Evolutionary conservation across 352 stramenopile genomes (phyloP), one percentile per base, ranked within the genome.

Genomic region (Phytophthora ramorum): DNA sequence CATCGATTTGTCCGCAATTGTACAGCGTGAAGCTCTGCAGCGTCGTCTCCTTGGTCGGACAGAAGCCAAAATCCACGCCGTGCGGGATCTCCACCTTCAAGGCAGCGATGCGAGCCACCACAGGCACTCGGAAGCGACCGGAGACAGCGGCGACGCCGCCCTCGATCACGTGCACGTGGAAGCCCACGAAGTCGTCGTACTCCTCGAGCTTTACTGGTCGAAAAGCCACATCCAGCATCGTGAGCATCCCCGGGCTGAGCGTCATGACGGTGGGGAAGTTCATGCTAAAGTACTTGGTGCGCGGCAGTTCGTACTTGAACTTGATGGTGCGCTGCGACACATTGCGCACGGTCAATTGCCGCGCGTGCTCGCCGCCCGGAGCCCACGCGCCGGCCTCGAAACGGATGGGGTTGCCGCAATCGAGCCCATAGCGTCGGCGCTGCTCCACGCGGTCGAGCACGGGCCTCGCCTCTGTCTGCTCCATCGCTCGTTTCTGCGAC

Each of bases 241-340:
- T 87, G 37, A 81, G 73, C 77, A 96, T 98, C 41, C 92, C 93
- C 3, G 92, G 91, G 48, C 83, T 96, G 19, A 98, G 84, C 19
- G 81, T 95, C 30, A 94, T 90, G 17, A 95, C 64, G 20, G 92
- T 89, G 17, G 95, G 94, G 73, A 98, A 98, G 49, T 93, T 86
- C 87, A 98, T 96, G 53, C 87, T 97, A 55, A 98, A 98, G 71
- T 96, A 98, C 66, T 97, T 96, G 54, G 93, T 97, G 51, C 73
- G 85, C 17, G 93, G 95, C 20, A 98, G 80, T 60, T 94, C 84
- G 72, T 98, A 98, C 71, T 97, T 98, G 70, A 98, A 96, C 71
- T 96, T 95, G 62, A 94, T 85, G 10, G 77, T 96, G 65, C 82
- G 80, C 19, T 77, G 70, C 4, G 84, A 92, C 32, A 98, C 85